These are phyloP conservation scores for Backusella liffmaniae DNA, from an alignment of 192 early-diverging fungal genomes.

Conservation along the genomic window DNA sequence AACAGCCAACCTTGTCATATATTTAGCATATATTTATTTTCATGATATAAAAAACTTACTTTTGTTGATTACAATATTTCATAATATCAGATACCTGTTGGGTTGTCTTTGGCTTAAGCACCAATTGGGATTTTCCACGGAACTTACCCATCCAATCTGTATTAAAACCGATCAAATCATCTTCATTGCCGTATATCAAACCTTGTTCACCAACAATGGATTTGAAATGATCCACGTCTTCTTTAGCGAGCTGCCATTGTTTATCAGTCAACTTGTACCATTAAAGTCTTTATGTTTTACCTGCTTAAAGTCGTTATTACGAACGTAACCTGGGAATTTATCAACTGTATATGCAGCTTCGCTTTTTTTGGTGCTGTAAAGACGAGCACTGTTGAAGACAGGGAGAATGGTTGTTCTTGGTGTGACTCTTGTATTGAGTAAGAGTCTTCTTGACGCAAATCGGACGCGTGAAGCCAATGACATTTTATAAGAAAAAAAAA, in stretches of 20 bases:
- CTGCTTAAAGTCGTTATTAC: conserved; percentile 43
- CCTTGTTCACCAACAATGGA: conserved; percentile 44
- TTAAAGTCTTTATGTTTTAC: conserved; percentile 10
- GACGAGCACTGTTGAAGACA: conserved; percentile 13
- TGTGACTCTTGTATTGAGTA: background rate
- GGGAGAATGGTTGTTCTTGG: background rate
- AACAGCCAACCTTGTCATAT: conserved; percentile 65
- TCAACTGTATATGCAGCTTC: conserved; percentile 42
- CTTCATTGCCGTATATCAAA: conserved; percentile 47
- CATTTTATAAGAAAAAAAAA: background rate
- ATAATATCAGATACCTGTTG: conserved; percentile 82
- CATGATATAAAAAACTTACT: conserved; percentile 12
- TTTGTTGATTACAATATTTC: conserved; percentile 83
- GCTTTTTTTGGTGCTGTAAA: conserved; percentile 13
- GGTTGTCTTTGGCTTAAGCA: conserved; percentile 86
- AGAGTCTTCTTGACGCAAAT: conserved; percentile 2
- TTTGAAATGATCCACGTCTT: conserved; percentile 62
- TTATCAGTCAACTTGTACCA: background rate
- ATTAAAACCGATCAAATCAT: conserved; percentile 74
- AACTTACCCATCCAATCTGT: conserved; percentile 97
- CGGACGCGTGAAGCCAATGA: conserved; percentile 2
- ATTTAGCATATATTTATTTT: no score
- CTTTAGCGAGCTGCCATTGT: conserved; percentile 45
- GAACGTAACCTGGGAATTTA: conserved; percentile 46
- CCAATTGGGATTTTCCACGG: conserved; percentile 75